Percentiles rank a stretch among this genome's conserved stretches.
Evolutionary conservation across 2,329 filamentous ascomycete species (phyloP).

Genomic region (Neoscytalidium dimidiatum): DNA sequence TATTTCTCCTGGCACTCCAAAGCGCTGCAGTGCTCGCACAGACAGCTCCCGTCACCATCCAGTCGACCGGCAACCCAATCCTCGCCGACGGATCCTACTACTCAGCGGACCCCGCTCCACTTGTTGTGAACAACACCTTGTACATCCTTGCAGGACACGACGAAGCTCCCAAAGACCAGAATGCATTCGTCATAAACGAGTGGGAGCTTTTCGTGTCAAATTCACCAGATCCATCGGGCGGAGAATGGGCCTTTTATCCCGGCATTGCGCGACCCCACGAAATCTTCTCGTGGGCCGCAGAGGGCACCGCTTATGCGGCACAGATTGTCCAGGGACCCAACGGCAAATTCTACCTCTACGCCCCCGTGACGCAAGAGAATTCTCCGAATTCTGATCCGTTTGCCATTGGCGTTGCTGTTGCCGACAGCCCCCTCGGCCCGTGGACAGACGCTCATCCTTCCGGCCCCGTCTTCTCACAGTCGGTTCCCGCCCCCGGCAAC

Average conservation of each 20-base stretch:
- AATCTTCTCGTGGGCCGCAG: constrained; percentile 39
- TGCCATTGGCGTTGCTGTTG: constrained; percentile 43
- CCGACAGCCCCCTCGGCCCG: constrained; percentile 37
- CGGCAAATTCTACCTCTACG: constrained; percentile 42
- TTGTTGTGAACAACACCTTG: constrained; percentile 40
- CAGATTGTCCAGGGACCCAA: constrained; percentile 39
- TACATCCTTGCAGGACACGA: constrained; percentile 43
- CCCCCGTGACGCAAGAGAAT: constrained; percentile 35
- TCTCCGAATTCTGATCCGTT: constrained; percentile 35
- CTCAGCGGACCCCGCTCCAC: constrained; percentile 42
- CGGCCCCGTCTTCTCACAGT: constrained; percentile 41
- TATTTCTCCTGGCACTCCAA: not conserved
- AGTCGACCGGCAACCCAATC: constrained; percentile 37
- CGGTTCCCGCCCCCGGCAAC: constrained; percentile 33
- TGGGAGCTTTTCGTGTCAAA: constrained; percentile 37
- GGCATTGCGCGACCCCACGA: constrained; percentile 33
- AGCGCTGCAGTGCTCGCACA: not conserved
- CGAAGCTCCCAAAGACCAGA: constrained; percentile 31
- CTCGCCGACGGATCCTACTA: constrained; percentile 41
- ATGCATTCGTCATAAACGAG: constrained; percentile 40
- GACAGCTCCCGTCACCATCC: not conserved
- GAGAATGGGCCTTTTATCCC: constrained; percentile 37
- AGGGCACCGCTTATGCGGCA: constrained; percentile 39
- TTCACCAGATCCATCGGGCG: constrained; percentile 31
- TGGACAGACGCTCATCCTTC: constrained; percentile 38